Base-by-base conservation (phyloP, 257 asterid genomes). In the Salvia miltiorrhiza region DNA sequence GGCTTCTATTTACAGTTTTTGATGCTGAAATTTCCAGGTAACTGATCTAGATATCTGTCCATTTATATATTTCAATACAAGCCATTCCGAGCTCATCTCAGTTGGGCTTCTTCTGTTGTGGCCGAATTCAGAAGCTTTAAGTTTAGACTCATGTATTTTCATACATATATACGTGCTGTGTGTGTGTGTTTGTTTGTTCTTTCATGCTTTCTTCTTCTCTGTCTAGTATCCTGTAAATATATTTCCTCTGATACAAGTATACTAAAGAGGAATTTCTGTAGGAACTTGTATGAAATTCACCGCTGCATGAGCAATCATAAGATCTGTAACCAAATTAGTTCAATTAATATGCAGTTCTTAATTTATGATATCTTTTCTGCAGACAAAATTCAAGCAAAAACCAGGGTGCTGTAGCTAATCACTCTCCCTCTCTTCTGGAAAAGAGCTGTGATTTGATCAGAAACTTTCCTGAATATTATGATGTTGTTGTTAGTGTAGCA, bases 401-500 rank as follows among this genome's bases (percentile, higher is more conserved):
- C 76, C 93, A 81, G 76, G 79, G 76, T 33, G 66, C 78, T 37
- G 77, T 61, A 75, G 79, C 85, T 56, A 80, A 78, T 77, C 83
- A 67, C 61, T 67, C 81, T 41, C 48, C 81, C 52, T 86, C 97
- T 72, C 97, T 94, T 65, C 78, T 94, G 86, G 88, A 83, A 81
- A 94, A 94, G 90, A 91, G 97, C 20, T 94, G 97, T 76, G 97
- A 94, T 82, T 89, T 94, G 71, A 91, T 94, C 74, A 91, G 85
- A 79, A 91, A 83, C 67, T 94, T 94, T 68, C 95, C 99, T 0
- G 99, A 94, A 80, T 94, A 94, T 78, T 89, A 83, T 63, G 99
- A 94, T 76, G 99, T 94, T 78, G 99, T 94, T 40, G 99, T 94
- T 74, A 94, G 99, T 75, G 99, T 94, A 79, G 99, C 99, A 16